These are phyloP conservation scores for Zarea fungicola DNA, from an alignment of 2,329 filamentous ascomycete genomes.

Conservation along the genomic window DNA sequence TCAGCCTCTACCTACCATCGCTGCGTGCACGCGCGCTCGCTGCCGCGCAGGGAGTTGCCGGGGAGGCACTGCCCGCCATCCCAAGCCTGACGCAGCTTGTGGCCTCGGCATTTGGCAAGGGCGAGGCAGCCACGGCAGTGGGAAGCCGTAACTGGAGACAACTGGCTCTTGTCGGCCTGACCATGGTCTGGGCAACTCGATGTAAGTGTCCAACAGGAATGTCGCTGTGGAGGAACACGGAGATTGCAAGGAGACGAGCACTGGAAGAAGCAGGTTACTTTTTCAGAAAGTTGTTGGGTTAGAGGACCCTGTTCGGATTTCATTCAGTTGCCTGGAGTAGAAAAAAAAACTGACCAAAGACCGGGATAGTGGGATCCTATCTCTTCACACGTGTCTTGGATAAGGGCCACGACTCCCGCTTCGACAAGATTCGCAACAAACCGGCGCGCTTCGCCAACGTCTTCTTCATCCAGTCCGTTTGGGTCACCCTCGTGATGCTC, in stretches of 20 bases:
- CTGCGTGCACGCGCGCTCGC: slow-evolving; percentile 49
- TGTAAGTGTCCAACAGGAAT: no score
- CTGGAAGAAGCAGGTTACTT: neutral
- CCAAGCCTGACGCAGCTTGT: slow-evolving; percentile 37
- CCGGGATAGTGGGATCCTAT: slow-evolving; percentile 57
- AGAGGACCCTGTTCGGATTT: no score
- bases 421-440: slow-evolving; percentile 35
- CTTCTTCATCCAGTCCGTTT: slow-evolving; percentile 55
- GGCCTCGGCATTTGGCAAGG: slow-evolving; percentile 24
- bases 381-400: slow-evolving; percentile 57
- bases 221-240: no score
- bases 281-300: neutral
- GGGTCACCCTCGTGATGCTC: slow-evolving; percentile 62
- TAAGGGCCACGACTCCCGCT: slow-evolving; percentile 52
- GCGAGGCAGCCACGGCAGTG: neutral
- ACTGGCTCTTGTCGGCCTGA: slow-evolving; percentile 34
- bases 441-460: slow-evolving; percentile 31
- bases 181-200: slow-evolving; percentile 54
- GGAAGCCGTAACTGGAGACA: slow-evolving; percentile 52
- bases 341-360: slow-evolving; percentile 5
- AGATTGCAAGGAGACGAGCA: neutral
- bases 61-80: slow-evolving; percentile 31
- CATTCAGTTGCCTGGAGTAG: no score
- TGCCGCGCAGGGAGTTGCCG: slow-evolving; percentile 25
- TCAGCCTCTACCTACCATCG: slow-evolving; percentile 57